Conservation (phyloP, 306 rosid species). For the Quillaja saponaria region DNA sequence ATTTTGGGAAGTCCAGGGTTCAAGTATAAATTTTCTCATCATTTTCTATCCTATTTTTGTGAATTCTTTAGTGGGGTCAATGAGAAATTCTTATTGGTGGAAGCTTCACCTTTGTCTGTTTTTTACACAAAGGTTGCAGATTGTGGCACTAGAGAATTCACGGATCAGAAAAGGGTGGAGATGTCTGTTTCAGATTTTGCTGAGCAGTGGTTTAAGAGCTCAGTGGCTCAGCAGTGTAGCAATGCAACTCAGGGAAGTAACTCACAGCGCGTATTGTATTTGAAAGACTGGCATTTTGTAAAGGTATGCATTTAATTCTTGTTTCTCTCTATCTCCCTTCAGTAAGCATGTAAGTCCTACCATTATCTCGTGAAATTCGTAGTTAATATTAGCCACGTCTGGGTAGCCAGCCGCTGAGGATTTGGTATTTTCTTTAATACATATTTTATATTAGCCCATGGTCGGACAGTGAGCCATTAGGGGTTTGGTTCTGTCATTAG, state of each 20-base stretch:
- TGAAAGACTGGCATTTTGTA: conserved; percentile 99
- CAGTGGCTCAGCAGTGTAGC: conserved; percentile 28
- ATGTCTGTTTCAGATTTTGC: conserved; percentile 69
- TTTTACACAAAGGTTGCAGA: conserved; percentile 67
- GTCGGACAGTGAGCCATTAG: no score
- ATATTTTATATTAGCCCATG: no score
- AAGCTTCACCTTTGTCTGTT: neutral
- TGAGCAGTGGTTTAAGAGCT: conserved; percentile 46
- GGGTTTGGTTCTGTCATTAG: no score
- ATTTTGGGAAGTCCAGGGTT: conserved; percentile 71
- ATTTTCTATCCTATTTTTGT: neutral
- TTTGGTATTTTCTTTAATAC: no score
- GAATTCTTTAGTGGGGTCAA: neutral
- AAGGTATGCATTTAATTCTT: conserved; percentile 51
- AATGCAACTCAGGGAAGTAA: conserved; percentile 25
- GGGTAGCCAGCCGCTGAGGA: no score
- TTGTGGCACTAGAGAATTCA: conserved; percentile 70
- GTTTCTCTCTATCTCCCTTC: conserved; percentile 4
- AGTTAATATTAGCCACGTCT: no score
- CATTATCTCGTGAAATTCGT: no score
- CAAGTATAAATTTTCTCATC: conserved; percentile 49
- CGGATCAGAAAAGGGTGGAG: conserved; percentile 87
- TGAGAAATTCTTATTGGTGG: no score
- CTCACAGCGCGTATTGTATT: conserved; percentile 54
- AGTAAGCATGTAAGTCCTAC: no score